A percentile compares a stretch with the other conserved stretches of the same genome.
Evolutionary conservation across 345 rosid genomes (phyloP).

Genomic region (Cardiospermum halicacabum): DNA sequence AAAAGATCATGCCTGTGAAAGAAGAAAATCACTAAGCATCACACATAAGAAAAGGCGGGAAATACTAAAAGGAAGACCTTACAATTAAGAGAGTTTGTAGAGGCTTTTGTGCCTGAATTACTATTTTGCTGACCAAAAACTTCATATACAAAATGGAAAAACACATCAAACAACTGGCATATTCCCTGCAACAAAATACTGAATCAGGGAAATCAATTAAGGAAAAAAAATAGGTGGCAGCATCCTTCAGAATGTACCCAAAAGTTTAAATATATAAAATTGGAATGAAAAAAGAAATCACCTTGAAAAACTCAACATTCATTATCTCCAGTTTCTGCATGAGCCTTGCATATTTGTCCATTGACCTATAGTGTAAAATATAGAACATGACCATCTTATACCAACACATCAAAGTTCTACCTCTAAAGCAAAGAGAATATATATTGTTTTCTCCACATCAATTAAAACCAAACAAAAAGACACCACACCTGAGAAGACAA

Average conservation of each 20-base stretch:
- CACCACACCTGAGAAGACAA: slow-evolving; percentile 78
- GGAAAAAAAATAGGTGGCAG: slow-evolving; percentile 19
- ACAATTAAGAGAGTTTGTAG: slow-evolving; percentile 55
- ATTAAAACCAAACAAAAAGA: no score
- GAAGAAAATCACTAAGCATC: background rate
- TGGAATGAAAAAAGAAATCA: slow-evolving; percentile 17
- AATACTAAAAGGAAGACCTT: slow-evolving; percentile 30
- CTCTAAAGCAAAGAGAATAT: background rate
- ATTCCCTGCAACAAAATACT: slow-evolving; percentile 80
- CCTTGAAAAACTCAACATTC: slow-evolving; percentile 95
- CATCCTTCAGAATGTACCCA: slow-evolving; percentile 5
- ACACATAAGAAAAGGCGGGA: background rate
- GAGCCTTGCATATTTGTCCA: slow-evolving; percentile 98
- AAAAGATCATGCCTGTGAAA: background rate
- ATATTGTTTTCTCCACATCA: background rate
- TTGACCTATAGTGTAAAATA: slow-evolving; percentile 50
- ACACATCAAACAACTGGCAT: slow-evolving; percentile 86
- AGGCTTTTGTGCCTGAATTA: slow-evolving; percentile 55
- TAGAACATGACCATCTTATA: slow-evolving; percentile 18
- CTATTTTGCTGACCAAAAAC: slow-evolving; percentile 62
- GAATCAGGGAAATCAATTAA: slow-evolving; percentile 51
- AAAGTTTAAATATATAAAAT: slow-evolving; percentile 9
- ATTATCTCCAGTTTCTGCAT: slow-evolving; percentile 97
- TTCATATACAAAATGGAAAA: slow-evolving; percentile 71
- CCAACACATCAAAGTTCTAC: background rate